Base-by-base conservation (phyloP, 345 rosid species). In the Brassica rapa region DNA sequence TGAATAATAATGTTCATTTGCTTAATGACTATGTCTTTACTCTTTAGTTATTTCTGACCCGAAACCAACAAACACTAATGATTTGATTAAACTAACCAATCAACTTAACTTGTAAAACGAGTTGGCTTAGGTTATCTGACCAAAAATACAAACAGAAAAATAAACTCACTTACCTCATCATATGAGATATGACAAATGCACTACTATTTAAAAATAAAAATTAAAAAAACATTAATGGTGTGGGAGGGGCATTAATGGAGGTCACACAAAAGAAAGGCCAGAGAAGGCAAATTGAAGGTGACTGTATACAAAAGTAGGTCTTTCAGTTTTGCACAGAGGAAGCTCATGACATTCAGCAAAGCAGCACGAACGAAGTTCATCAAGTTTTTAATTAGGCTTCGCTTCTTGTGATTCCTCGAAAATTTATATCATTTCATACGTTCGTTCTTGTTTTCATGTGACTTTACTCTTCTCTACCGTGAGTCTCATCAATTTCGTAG, bases 401-500 rank as follows among this genome's bases (percentile, higher is more conserved):
- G 11, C 66, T 73, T 46, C 77, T 73, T 73, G 69, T 62, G 77
- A 73, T 59, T 66, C 67, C 14, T 62, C 51, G 21, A 68, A 51
- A 69, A 73, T 62, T 74, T 74, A 68, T 68, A 68, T 27, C 74
- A 68, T 74, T 62, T 68, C 73, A 80, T 80, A 74, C 60, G 61
- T 62, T 68, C 30, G 67, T 61, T 49, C 66, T 37, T 74, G 75
- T 70, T 87, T 89, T 83, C 96, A 84, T 92, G 97, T 89, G 97
- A 90, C 81, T 78, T 71, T 80, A 77, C 82, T 68, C 79, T 80
- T 71, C 7, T 74, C 70, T 81, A 84, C 84, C 92, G 97, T 93
- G 97, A 93, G 80, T 79, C 82, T 93, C 86, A 91, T 91, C 97
- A 91, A 88, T 92, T 71, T 84, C 66, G 60, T 74, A 8, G 60